Evolutionary conservation across 805 yeast species (phyloP).

Genomic region (Yamadazyma philogaea): DNA sequence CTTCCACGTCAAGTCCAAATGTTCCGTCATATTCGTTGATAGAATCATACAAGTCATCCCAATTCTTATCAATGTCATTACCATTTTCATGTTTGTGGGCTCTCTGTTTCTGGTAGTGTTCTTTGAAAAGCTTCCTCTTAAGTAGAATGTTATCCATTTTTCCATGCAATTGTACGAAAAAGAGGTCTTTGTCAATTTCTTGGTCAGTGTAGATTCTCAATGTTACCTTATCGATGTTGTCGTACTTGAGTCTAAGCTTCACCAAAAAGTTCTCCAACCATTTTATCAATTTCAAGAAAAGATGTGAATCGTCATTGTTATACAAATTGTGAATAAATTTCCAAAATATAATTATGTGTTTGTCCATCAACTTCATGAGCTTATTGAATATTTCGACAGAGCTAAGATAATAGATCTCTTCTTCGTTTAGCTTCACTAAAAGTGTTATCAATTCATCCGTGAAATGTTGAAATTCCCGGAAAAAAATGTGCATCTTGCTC

Average conservation of each 20-base stretch:
- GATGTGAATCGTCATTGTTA: slow-evolving; percentile 63
- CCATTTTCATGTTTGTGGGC: slow-evolving; percentile 16
- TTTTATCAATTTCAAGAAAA: slow-evolving; percentile 66
- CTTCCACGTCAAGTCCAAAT: slow-evolving; percentile 41
- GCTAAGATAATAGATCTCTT: slow-evolving; percentile 45
- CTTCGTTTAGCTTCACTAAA: slow-evolving; percentile 51
- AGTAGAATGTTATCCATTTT: slow-evolving; percentile 35
- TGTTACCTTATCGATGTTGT: slow-evolving; percentile 29
- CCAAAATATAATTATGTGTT: slow-evolving; percentile 71
- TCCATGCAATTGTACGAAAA: slow-evolving; percentile 38
- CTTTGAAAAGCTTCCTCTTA: slow-evolving; percentile 39
- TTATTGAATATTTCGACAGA: slow-evolving; percentile 63
- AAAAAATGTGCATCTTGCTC: slow-evolving; percentile 37
- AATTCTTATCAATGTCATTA: slow-evolving; percentile 31
- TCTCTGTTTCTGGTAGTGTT: slow-evolving; percentile 21
- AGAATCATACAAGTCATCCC: slow-evolving; percentile 44
- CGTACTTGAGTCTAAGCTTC: slow-evolving; percentile 61
- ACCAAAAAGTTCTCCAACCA: slow-evolving; percentile 73
- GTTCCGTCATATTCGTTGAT: slow-evolving; percentile 25
- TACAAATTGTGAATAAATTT: slow-evolving; percentile 80
- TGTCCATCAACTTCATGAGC: slow-evolving; percentile 61
- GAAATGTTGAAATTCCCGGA: slow-evolving; percentile 36
- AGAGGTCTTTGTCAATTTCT: slow-evolving; percentile 28
- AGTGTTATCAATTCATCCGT: slow-evolving; percentile 60
- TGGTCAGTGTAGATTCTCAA: slow-evolving; percentile 22